These are phyloP conservation scores for Aspergillus ochraceoroseus DNA, from an alignment of 2,329 filamentous ascomycete species.

Conservation along the genomic window DNA sequence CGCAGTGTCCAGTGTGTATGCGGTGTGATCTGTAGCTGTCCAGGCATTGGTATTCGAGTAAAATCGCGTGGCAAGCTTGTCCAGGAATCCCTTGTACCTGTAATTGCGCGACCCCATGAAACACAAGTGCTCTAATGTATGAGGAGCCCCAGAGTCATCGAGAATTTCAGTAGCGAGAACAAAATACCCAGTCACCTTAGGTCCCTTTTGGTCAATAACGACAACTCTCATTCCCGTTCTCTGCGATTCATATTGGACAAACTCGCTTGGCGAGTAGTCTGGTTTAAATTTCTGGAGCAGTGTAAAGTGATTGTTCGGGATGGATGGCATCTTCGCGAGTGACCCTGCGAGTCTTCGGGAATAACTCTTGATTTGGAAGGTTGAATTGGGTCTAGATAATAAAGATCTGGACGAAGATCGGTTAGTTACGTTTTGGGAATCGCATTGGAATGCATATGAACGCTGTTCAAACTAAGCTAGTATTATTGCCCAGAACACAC, in stretches of 20 bases:
- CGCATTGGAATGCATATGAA: not conserved
- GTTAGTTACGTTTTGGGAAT: not conserved
- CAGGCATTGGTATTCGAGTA: constrained; percentile 96
- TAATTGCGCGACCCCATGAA: constrained; percentile 94
- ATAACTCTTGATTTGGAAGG: constrained; percentile 11
- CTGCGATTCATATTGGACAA: constrained; percentile 94
- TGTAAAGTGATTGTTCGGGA: constrained; percentile 61
- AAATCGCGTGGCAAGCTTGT: constrained; percentile 86
- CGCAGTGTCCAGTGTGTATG: constrained; percentile 89
- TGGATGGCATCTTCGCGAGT: constrained; percentile 51
- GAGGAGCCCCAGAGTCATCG: constrained; percentile 89
- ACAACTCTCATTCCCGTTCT: constrained; percentile 92
- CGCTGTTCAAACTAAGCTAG: constrained; percentile 10
- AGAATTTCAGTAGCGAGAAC: constrained; percentile 94
- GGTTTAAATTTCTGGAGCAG: constrained; percentile 79
- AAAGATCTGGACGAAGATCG: constrained; percentile 20
- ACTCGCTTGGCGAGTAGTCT: constrained; percentile 80
- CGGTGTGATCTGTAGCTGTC: constrained; percentile 94
- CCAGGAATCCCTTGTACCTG: constrained; percentile 88
- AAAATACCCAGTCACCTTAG: constrained; percentile 94
- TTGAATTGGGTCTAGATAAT: constrained; percentile 21
- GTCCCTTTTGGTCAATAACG: constrained; percentile 84
- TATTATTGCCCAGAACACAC: not conserved
- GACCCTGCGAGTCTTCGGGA: constrained; percentile 14
- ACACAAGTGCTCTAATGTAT: constrained; percentile 75